phyloP scores from a whole-genome alignment of 495 filamentous ascomycete genomes.

The Aspergillus hancockii region DNA sequence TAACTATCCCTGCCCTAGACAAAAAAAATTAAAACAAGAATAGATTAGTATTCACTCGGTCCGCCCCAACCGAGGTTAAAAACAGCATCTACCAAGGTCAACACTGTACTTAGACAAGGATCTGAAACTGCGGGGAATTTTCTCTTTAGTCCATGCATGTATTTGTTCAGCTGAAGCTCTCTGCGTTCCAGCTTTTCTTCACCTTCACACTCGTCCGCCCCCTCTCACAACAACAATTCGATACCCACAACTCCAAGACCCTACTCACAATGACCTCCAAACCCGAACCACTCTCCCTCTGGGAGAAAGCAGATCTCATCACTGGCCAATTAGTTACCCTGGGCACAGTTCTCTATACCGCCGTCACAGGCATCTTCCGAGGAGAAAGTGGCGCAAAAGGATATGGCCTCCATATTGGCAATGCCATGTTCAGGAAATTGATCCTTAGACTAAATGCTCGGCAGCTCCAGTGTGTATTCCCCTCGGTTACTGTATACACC shows the following conservation, averaged over 20 bases:
- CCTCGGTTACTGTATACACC: background rate
- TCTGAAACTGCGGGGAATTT: background rate
- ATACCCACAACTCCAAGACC: background rate
- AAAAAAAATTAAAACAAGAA: background rate
- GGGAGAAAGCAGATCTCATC: constrained; percentile 38
- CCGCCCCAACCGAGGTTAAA: background rate
- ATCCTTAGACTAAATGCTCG: constrained; percentile 23
- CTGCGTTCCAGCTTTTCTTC: background rate
- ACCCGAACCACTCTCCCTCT: constrained; percentile 29
- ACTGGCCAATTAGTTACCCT: constrained; percentile 23
- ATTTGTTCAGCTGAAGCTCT: background rate
- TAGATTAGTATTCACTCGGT: background rate
- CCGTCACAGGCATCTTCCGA: constrained; percentile 40
- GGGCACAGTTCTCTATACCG: constrained; percentile 26
- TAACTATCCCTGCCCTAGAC: background rate
- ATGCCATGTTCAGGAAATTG: constrained; percentile 29
- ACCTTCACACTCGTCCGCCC: background rate
- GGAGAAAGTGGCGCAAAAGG: constrained; percentile 34
- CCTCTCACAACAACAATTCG: no score
- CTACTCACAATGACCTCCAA: background rate
- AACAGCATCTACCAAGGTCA: background rate
- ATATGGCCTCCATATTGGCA: constrained; percentile 35
- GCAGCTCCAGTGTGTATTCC: constrained; percentile 37
- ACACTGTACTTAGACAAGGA: background rate
- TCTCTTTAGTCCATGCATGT: background rate